Evolutionary conservation across 1,139 yeast species (phyloP).

Genomic region (Hemisphaericaspora xylanilytica): DNA sequence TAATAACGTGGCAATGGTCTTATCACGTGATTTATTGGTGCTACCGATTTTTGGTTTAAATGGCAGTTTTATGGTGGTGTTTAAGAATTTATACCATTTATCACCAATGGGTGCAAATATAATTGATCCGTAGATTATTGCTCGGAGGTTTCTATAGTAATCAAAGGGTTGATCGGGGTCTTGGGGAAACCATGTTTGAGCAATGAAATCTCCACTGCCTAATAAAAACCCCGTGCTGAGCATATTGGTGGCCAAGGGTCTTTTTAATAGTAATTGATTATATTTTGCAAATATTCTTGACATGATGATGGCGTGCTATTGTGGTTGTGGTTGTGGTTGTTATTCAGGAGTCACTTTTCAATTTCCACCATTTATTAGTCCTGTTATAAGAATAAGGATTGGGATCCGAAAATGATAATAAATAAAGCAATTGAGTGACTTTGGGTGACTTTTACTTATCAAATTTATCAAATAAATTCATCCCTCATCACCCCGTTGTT

Average conservation of each 20-base stretch:
- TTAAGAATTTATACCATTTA: slow-evolving; percentile 38
- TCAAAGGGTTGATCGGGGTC: slow-evolving; percentile 24
- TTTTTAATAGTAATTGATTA: slow-evolving; percentile 27
- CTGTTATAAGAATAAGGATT: too few relatives aligned
- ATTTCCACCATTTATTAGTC: too few relatives aligned
- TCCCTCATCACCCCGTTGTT: too few relatives aligned
- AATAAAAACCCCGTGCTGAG: slow-evolving; percentile 40
- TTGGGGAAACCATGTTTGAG: slow-evolving; percentile 31
- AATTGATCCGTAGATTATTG: slow-evolving; percentile 35
- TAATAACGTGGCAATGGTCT: slow-evolving; percentile 26
- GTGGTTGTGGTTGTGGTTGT: background rate
- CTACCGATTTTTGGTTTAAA: slow-evolving; percentile 3
- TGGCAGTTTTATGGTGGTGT: slow-evolving; percentile 18
- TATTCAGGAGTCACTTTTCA: too few relatives aligned
- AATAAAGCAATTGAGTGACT: too few relatives aligned
- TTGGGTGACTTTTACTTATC: too few relatives aligned
- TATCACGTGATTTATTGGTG: slow-evolving; percentile 3
- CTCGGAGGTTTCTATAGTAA: slow-evolving; percentile 30
- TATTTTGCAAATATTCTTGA: slow-evolving; percentile 21
- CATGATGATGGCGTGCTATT: slow-evolving; percentile 1
- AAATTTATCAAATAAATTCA: too few relatives aligned
- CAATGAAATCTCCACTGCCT: slow-evolving; percentile 42
- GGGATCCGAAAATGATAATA: too few relatives aligned
- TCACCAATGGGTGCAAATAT: slow-evolving; percentile 45
- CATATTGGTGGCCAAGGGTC: slow-evolving; percentile 39